Evolutionary conservation across 345 rosid species (phyloP).

Genomic region (Trapa bicornis): DNA sequence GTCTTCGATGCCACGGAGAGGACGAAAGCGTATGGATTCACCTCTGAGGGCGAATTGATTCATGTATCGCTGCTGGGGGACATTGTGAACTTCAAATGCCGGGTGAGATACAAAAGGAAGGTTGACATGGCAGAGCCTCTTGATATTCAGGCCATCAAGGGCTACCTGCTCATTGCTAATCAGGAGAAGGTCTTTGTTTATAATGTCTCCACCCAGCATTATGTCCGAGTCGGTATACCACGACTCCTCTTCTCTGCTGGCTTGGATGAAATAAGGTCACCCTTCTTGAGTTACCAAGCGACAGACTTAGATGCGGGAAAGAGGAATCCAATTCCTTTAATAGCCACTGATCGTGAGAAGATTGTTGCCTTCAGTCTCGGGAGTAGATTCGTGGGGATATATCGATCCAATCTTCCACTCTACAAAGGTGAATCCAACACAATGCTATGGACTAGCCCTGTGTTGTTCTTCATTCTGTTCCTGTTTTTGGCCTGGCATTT

Average conservation of each 20-base stretch:
- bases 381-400: slow-evolving; percentile 61
- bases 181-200: slow-evolving; percentile 55
- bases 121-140: slow-evolving; percentile 51
- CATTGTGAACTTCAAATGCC: slow-evolving; percentile 75
- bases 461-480: slow-evolving; percentile 64
- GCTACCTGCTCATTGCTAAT: slow-evolving; percentile 56
- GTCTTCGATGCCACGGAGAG: slow-evolving; percentile 68
- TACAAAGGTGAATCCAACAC: slow-evolving; percentile 53
- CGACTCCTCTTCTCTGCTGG: slow-evolving; percentile 60
- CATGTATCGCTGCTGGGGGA: slow-evolving; percentile 72
- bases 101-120: slow-evolving; percentile 75
- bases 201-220: slow-evolving; percentile 74
- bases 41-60: slow-evolving; percentile 71
- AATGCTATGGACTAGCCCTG: slow-evolving; percentile 77
- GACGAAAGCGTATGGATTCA: slow-evolving; percentile 88
- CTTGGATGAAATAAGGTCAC: slow-evolving; percentile 65
- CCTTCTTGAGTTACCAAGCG: slow-evolving; percentile 45
- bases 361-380: slow-evolving; percentile 70
- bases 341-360: slow-evolving; percentile 76
- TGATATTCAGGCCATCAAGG: slow-evolving; percentile 67
- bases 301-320: slow-evolving; percentile 13
- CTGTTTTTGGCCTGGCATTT: slow-evolving; percentile 85
- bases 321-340: slow-evolving; percentile 31
- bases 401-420: slow-evolving; percentile 59
- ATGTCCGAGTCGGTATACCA: slow-evolving; percentile 55